A percentile compares a stretch with the other conserved stretches of the same genome.
These are phyloP conservation scores for Obba rivulosa DNA, from an alignment of 768 basidiomycete species.

Conservation along the genomic window DNA sequence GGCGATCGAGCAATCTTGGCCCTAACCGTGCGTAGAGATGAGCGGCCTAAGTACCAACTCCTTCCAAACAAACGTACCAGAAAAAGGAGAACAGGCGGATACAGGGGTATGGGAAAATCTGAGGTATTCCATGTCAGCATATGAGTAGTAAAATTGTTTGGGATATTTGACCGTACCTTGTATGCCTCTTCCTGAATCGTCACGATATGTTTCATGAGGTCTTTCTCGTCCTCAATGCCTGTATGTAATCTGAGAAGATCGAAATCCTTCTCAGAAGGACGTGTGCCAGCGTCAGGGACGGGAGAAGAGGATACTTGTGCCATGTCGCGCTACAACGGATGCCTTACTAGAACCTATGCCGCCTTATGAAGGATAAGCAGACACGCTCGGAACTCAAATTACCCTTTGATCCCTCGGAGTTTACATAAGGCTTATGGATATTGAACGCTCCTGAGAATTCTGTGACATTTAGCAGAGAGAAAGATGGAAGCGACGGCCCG, in stretches of 20 bases:
- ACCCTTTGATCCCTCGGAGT: too few relatives aligned
- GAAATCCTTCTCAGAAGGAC: too few relatives aligned
- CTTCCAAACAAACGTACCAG: neutral
- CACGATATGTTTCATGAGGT: slow-evolving; percentile 21
- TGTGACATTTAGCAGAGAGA: too few relatives aligned
- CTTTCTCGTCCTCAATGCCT: slow-evolving; percentile 18
- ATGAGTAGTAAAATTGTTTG: neutral
- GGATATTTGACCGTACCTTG: slow-evolving; percentile 4
- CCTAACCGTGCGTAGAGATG: neutral
- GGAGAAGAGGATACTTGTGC: too few relatives aligned
- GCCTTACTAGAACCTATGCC: too few relatives aligned
- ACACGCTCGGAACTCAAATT: too few relatives aligned
- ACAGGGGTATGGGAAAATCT: neutral
- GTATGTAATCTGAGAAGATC: slow-evolving; percentile 12
- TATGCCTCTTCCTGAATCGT: slow-evolving; percentile 17
- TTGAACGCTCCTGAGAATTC: too few relatives aligned
- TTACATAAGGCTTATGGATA: too few relatives aligned
- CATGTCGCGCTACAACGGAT: too few relatives aligned
- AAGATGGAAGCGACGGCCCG: too few relatives aligned
- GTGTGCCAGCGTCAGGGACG: too few relatives aligned
- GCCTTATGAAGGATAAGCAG: too few relatives aligned
- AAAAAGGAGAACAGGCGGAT: neutral
- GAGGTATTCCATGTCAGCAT: neutral
- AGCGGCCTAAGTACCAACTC: neutral
- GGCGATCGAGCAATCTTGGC: neutral